Evolutionary conservation across 805 yeast species (phyloP), one percentile per base, ranked within the genome.

Genomic region (Candida xyloterini): DNA sequence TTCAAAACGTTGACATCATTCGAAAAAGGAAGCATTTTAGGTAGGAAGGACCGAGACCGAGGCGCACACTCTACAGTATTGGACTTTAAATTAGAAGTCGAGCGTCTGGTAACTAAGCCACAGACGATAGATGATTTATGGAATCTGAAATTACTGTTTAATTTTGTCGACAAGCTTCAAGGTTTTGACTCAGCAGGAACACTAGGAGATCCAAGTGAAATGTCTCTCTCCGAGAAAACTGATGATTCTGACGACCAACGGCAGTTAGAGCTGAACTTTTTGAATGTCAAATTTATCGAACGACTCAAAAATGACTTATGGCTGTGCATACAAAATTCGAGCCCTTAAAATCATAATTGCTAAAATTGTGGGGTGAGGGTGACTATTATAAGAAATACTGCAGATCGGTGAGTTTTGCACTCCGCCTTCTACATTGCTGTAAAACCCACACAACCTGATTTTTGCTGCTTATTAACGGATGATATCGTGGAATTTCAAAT

Each of bases 131-230:
- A 80, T 33, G 85, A 81, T 39, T 59, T 83, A 38, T 77, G 85
- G 81, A 81, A 79, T 49, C 59, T 83, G 42, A 73, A 74, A 43
- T 56, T 84, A 35, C 58, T 84, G 7, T 79, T 84, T 61, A 74
- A 79, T 11, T 84, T 68, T 60, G 70, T 76, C 28, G 86, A 82
- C 40, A 59, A 63, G 34, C 26, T 46, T 8, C 32, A 37, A 22
- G 35, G 29, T 15, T 11, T 13, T 15, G 27, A 26, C 11, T 13
- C 18, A 5, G 13, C 22, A 4, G 34, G 16, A 6, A 10, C 15
- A 2, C 6, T 30, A 4, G 27, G 22, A 8, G 30, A 26, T 7
- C 9, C 37, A 7, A 35, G 38, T n/a, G 40, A 46, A 18, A 14
- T 28, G 22, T 34, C 42, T 26, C 7, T 42, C 7, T 38, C 40